phyloP scores from a whole-genome alignment of 2,329 filamentous ascomycete species.

The Aphanocladium album region DNA sequence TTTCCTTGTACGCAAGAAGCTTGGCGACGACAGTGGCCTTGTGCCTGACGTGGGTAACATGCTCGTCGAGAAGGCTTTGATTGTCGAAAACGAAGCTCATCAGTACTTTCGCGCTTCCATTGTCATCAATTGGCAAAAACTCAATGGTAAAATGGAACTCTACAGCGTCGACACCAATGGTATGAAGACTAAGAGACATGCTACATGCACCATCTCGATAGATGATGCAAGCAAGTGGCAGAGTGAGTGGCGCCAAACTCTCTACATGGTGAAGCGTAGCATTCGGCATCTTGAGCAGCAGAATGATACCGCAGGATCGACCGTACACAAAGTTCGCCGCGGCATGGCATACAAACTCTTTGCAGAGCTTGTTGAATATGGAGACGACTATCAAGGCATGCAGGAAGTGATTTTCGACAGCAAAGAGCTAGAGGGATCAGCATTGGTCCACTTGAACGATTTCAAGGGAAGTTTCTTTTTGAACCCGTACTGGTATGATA shows the following conservation, averaged over 20 bases:
- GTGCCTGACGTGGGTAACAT: not conserved
- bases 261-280: not conserved
- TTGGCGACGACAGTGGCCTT: not conserved
- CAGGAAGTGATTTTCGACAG: conserved; percentile 51
- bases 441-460: no score
- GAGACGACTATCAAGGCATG: conserved; percentile 47
- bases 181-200: no score
- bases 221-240: no score
- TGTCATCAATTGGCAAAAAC: not conserved
- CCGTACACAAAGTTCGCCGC: no score
- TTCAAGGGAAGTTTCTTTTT: no score
- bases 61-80: not conserved
- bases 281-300: no score
- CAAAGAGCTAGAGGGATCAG: conserved; percentile 43
- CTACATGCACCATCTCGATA: no score
- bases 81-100: not conserved
- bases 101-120: not conserved
- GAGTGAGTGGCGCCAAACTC: no score
- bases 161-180: conserved; percentile 39
- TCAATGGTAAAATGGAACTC: not conserved
- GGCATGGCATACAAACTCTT: conserved; percentile 59
- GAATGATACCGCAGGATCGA: no score
- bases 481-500: conserved; percentile 52
- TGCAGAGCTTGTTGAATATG: conserved; percentile 49
- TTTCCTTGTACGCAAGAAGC: not conserved